Conservation (phyloP, 805 yeast genomes). For the Candida tallmaniae region DNA sequence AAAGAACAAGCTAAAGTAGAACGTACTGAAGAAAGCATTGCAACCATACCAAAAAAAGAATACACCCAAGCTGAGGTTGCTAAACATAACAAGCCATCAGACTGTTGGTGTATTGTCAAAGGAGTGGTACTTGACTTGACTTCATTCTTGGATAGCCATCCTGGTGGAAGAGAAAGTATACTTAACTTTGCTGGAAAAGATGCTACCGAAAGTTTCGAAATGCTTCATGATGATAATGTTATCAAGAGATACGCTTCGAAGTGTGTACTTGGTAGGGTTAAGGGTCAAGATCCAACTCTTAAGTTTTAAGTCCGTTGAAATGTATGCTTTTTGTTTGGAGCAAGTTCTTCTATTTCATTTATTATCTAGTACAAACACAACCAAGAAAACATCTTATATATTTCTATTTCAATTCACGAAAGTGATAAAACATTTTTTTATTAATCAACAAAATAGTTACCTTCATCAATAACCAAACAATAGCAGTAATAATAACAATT, state of each 20-base stretch:
- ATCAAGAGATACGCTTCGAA: constrained; percentile 44
- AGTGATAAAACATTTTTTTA: not conserved
- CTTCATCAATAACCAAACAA: too few relatives aligned
- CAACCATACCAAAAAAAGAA: constrained; percentile 43
- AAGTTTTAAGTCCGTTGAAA: not conserved
- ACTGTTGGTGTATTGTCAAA: constrained; percentile 54
- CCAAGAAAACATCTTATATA: not conserved
- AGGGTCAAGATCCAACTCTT: constrained; percentile 39
- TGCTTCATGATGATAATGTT: constrained; percentile 56
- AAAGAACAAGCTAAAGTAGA: not conserved
- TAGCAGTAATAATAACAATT: too few relatives aligned
- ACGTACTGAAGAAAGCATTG: not conserved
- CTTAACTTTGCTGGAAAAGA: constrained; percentile 43
- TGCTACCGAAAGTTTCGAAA: constrained; percentile 46
- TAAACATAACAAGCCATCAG: constrained; percentile 40
- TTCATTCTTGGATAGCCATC: constrained; percentile 42
- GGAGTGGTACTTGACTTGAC: constrained; percentile 49
- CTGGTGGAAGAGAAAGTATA: constrained; percentile 61
- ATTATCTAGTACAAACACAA: constrained; percentile 4
- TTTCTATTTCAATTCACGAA: not conserved
- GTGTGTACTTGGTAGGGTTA: constrained; percentile 48
- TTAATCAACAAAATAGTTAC: constrained; percentile 1
- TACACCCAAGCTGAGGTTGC: constrained; percentile 44
- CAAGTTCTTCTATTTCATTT: constrained; percentile 2
- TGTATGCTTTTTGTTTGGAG: too few relatives aligned